Conservation (phyloP, 495 filamentous ascomycete genomes). For the Talaromyces nanjingensis region DNA sequence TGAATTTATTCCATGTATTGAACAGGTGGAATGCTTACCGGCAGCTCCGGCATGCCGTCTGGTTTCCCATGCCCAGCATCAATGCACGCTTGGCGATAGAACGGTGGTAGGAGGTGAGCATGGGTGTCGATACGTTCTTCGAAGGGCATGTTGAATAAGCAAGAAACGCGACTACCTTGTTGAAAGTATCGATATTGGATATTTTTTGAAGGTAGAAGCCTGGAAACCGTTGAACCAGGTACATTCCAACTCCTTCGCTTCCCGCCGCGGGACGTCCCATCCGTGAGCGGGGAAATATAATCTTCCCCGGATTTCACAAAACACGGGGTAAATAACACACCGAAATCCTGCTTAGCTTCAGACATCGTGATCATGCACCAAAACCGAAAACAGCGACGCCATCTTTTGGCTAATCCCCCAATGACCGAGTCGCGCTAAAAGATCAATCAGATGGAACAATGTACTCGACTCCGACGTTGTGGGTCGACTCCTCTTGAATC, state of each 20-base stretch:
- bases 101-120: slow-evolving; percentile 27
- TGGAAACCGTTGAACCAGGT: no score
- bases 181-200: no score
- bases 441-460: slow-evolving; percentile 1
- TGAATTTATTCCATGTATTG: background rate
- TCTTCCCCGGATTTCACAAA: no score
- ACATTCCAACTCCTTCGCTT: no score
- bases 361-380: slow-evolving; percentile 7
- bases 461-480: background rate
- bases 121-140: slow-evolving; percentile 28
- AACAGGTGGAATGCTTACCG: slow-evolving; percentile 16
- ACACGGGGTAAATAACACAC: background rate
- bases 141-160: background rate
- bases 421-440: background rate
- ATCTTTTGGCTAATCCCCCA: slow-evolving; percentile 15
- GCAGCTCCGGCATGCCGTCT: slow-evolving; percentile 43
- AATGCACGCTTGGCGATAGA: slow-evolving; percentile 26
- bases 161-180: slow-evolving; percentile 5
- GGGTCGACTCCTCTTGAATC: slow-evolving; percentile 11
- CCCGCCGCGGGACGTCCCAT: no score
- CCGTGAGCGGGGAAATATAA: no score
- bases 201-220: no score
- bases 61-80: slow-evolving; percentile 27
- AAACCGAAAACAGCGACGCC: slow-evolving; percentile 11
- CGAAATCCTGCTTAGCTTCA: slow-evolving; percentile 12